Evolutionary conservation across 1,139 yeast genomes (phyloP), one percentile per base, ranked within the genome.

Genomic region (Scheffersomyces cryptocercus): DNA sequence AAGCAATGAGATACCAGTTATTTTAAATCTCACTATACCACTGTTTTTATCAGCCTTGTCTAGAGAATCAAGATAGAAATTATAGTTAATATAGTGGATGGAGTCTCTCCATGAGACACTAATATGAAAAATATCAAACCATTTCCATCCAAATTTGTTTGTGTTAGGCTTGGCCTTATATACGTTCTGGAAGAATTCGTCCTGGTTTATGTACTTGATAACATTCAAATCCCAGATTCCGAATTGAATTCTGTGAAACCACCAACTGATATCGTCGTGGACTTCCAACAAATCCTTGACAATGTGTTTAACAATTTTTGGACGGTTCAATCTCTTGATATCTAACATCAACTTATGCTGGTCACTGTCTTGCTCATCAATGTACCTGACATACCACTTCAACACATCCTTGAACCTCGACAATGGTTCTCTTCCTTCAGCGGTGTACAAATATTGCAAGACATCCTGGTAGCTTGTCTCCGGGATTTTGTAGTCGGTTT

Each of bases 141-240:
- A 64, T 11, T 45, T 41, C 45, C 47, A 53, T 2, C 68, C 69
- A 14, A 49, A 43, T 20, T 46, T 46, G 12, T 52, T 48, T 20
- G 15, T 31, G 10, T n/a, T 11, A 8, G 12, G 8, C 13, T 39
- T 33, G 20, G 51, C 45, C 7, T 51, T 40, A 6, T 45, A 42
- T 1, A 52, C 50, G 3, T 45, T 54, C 5, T 56, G 47, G 52
- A 70, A 73, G 51, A 70, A 73, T 43, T 54, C 68, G 38, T 70
- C 69, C 50, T 74, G 79, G 52, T 74, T 74, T 45, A 73, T 46
- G 49, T 75, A 81, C 50, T 79, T 75, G 50, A 86, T 75, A 57
- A 85, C 86, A 44, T 79, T 79, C 40, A 84, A 61, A 49, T 79
- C 11, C 98, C 98, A 93, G 29, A 91, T 65, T 0, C 98, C 98